Base-by-base conservation (phyloP, 345 rosid genomes). In the Capsella bursapastoris region DNA sequence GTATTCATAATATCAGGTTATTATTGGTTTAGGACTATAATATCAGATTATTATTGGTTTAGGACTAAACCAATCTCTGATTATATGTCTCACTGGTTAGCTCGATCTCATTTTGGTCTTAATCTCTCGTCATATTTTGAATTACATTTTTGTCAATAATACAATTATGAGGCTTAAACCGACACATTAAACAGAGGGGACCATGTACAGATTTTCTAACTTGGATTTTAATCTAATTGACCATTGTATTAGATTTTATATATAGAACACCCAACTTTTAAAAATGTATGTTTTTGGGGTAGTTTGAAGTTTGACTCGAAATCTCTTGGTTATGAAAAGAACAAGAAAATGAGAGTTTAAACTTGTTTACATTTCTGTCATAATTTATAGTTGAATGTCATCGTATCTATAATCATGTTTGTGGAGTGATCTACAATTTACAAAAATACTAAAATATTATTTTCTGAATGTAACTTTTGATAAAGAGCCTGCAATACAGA, bases 171-270 rank as follows among this genome's bases (percentile, higher is more conserved):
- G 29, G 1, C 29, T 50, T 50, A 50, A 50, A 50, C 55, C 28
- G 22, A 50, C 56, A 9, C 56, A 50, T 50, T 50, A 50, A 50
- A 50, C 56, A 22, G 14, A 50, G 56, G 56, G 28, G 56, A 22
- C 56, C 13, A 50, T 50, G 14, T 3, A 50, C 55, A 43, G 4
- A 3, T 43, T 43, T 43, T 43, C n/a, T 43, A 18, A n/a, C 0
- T 45, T 2, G 2, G 50, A n/a, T 45, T 45, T n/a, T 14, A 45
- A 45, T 45, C 50, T n/a, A 45, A 8, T 45, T 45, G 49, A 45
- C 49, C 2, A 45, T 45, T 45, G 50, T 45, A 22, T 22, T 22
- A 15, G 50, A 38, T 38, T 18, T 18, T 38, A 38, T 9, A 38
- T 38, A 38, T 9, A 38, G 41, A 38, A 8, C 11, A 38, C 12